Evolutionary conservation across 805 yeast species (phyloP).

Genomic region (Zygoascus tannicola): DNA sequence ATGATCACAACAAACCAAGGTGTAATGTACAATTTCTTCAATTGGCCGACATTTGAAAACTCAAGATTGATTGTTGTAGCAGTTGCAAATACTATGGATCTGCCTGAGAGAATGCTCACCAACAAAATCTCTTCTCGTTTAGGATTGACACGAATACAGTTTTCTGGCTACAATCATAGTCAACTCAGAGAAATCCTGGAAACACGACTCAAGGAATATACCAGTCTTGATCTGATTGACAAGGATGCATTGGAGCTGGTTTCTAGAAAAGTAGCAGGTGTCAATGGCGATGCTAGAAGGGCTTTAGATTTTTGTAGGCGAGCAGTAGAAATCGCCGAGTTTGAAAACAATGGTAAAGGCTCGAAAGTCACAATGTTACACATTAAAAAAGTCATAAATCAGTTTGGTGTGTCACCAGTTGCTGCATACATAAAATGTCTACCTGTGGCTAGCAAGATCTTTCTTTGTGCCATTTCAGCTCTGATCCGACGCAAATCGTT

Average conservation of each 20-base stretch:
- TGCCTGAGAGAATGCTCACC: constrained; percentile 80
- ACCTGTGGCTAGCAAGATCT: constrained; percentile 60
- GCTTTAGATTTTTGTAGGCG: constrained; percentile 81
- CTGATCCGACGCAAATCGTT: constrained; percentile 57
- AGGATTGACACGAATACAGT: constrained; percentile 79
- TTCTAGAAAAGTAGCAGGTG: constrained; percentile 88
- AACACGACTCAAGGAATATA: constrained; percentile 51
- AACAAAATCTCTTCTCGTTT: constrained; percentile 87
- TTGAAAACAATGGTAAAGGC: constrained; percentile 28
- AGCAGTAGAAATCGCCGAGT: constrained; percentile 82
- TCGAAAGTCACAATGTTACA: constrained; percentile 49
- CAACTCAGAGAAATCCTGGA: constrained; percentile 70
- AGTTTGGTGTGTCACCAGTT: constrained; percentile 69
- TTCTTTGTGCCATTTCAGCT: constrained; percentile 59
- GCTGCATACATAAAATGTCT: constrained; percentile 46
- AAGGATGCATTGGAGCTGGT: constrained; percentile 85
- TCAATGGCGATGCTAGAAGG: constrained; percentile 94
- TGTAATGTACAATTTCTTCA: constrained; percentile 90
- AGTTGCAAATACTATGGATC: constrained; percentile 94
- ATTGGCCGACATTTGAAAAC: constrained; percentile 84
- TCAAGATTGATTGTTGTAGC: constrained; percentile 84
- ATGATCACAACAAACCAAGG: constrained; percentile 72
- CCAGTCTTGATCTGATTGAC: constrained; percentile 32
- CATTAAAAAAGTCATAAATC: constrained; percentile 69
- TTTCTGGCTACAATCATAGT: constrained; percentile 76